Conservation (phyloP, 495 filamentous ascomycete species). For the Pseudevernia furfuracea region DNA sequence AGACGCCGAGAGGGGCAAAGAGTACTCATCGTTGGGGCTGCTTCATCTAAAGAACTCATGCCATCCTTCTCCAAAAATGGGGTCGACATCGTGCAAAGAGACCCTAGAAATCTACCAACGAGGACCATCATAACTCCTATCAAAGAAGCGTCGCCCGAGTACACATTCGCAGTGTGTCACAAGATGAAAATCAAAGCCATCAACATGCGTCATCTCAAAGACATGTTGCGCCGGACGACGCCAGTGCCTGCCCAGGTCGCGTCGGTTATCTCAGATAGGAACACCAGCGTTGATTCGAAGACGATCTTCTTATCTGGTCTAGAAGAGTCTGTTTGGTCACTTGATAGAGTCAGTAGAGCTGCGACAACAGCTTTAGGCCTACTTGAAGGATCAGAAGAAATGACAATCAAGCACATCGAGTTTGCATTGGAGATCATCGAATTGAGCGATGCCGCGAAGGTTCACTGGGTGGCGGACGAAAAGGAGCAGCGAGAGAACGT, state of each 20-base stretch:
- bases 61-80: constrained; percentile 43
- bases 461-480: constrained; percentile 35
- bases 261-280: constrained; percentile 29
- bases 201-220: constrained; percentile 62
- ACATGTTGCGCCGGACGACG: constrained; percentile 50
- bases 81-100: constrained; percentile 40
- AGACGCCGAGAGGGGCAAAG: constrained; percentile 59
- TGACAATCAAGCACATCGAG: constrained; percentile 30
- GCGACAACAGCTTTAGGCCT: constrained; percentile 53
- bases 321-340: constrained; percentile 48
- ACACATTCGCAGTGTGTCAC: constrained; percentile 38
- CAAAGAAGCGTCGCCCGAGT: constrained; percentile 30
- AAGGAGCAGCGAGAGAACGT: constrained; percentile 24
- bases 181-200: constrained; percentile 49
- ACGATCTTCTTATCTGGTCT: constrained; percentile 40
- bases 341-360: constrained; percentile 54
- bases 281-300: constrained; percentile 32
- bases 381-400: constrained; percentile 20
- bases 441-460: constrained; percentile 39
- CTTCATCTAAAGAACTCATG: constrained; percentile 44
- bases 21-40: constrained; percentile 71
- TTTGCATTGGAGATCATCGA: constrained; percentile 38
- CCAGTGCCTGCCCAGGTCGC: constrained; percentile 29
- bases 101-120: constrained; percentile 34
- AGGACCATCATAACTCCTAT: constrained; percentile 48